Conservation (phyloP, 75 land plant genomes). For the Larix kaempferi region DNA sequence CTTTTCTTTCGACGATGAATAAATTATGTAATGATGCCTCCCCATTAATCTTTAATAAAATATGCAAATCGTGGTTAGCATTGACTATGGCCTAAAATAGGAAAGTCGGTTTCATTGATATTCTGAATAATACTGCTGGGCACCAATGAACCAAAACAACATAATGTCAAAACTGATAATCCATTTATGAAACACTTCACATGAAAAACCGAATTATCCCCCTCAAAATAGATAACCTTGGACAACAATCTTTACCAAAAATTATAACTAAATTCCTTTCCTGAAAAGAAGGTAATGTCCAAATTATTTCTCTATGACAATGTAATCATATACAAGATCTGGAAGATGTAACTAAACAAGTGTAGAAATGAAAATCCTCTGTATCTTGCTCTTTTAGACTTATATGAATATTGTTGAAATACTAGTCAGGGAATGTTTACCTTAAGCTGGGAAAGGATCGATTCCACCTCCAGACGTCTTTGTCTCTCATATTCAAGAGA, state of each 20-base stretch:
- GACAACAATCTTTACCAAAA: not conserved
- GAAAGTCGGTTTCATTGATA: too few relatives aligned
- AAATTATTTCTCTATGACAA: not conserved
- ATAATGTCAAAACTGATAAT: not conserved
- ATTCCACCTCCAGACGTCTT: slow-evolving; percentile 45
- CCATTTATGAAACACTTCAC: not conserved
- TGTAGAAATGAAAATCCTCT: not conserved
- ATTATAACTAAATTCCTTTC: not conserved
- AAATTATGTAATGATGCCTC: too few relatives aligned
- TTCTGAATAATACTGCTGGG: not conserved
- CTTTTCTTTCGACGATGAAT: too few relatives aligned
- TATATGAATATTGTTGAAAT: not conserved
- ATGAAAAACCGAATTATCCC: not conserved
- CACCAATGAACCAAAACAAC: not conserved
- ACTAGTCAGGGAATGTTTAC: slow-evolving; percentile 14
- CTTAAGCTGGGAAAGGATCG: slow-evolving; percentile 54
- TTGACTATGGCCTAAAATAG: not conserved
- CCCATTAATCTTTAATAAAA: too few relatives aligned
- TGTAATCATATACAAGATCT: not conserved
- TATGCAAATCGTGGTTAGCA: not conserved
- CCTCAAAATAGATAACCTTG: too few relatives aligned
- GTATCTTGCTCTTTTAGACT: not conserved
- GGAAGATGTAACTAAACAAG: not conserved
- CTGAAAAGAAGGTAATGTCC: not conserved
- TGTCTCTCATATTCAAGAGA: slow-evolving; percentile 45